A percentile compares a stretch with the other conserved stretches of the same genome.
Conservation (phyloP, 257 asterid species). For the Echites panduratus region DNA sequence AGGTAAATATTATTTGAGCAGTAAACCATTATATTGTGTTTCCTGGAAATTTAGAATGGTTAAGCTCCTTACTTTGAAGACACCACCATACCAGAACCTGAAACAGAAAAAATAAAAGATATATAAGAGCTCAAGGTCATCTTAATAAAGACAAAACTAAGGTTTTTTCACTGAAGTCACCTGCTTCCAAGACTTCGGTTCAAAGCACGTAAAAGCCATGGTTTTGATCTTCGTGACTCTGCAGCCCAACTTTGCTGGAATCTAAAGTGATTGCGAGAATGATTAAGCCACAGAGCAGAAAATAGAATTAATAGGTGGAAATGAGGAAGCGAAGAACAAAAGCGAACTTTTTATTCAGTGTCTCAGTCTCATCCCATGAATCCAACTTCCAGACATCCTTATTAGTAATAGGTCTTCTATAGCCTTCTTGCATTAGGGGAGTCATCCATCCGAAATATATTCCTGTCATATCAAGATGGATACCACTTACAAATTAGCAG, state of each 20-base stretch:
- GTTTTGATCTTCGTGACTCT: constrained; percentile 55
- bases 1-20: neutral
- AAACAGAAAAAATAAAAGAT: neutral
- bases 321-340: constrained; percentile 6
- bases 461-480: constrained; percentile 24
- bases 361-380: constrained; percentile 78
- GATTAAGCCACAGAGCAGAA: neutral
- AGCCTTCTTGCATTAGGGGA: constrained; percentile 81
- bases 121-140: neutral
- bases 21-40: neutral
- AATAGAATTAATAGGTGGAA: neutral
- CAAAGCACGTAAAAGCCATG: constrained; percentile 84
- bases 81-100: constrained; percentile 95
- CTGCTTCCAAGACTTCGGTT: constrained; percentile 67
- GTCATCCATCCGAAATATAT: constrained; percentile 80
- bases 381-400: constrained; percentile 87
- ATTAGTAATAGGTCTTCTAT: constrained; percentile 63
- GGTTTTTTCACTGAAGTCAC: constrained; percentile 9
- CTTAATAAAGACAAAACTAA: neutral
- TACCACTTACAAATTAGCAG: neutral
- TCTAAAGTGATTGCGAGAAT: constrained; percentile 26
- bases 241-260: constrained; percentile 73
- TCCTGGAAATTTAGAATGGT: neutral
- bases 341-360: constrained; percentile 47
- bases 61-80: constrained; percentile 62